Evolutionary conservation across 2,329 filamentous ascomycete species (phyloP), one percentile per base, ranked within the genome.

Genomic region (Sporothrix pallida): DNA sequence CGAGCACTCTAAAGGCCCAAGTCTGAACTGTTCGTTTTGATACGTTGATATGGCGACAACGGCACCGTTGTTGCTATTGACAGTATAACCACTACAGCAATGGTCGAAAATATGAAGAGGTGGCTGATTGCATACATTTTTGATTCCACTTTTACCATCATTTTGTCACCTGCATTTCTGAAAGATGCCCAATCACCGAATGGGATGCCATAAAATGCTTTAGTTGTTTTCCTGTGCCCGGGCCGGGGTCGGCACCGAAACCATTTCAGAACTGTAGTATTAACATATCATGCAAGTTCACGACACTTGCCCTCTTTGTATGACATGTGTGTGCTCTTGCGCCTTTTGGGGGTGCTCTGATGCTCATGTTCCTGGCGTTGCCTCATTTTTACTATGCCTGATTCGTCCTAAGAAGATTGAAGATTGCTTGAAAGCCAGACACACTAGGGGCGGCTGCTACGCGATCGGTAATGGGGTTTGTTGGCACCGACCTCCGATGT

Each of bases 331-430:
- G 48, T 54, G 46, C 67, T 52, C 46, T 71, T 71, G 69, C 69
- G 69, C 50, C 54, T 71, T 60, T 71, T 60, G 52, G 31, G 54
- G 52, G 54, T 60, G 12, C 9, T 71, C 69, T 71, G 69, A 71
- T 62, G 69, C 42, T 31, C 17, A 15, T 69, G 67, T 54, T 17
- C 67, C 67, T 54, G 10, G 17, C 26, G 50, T 60, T 58, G 52
- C 69, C 69, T 62, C 69, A 60, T 70, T 42, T 44, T 23, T 42
- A 42, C 69, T 71, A 60, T 23, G 13, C 69, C 69, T 2, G 8
- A 71, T 71, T 44, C 23, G 69, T 71, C 6, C 20, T 50, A 62
- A 37, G 20, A 9, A 20, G 46, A 9, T 20, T 13, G 10, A 15
- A 67, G 26, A 20, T 5, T 5, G 46, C n/a, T n/a, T 13, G 5